phyloP scores from a whole-genome alignment of 2,329 filamentous ascomycete species.

The Cordyceps fumosorosea region DNA sequence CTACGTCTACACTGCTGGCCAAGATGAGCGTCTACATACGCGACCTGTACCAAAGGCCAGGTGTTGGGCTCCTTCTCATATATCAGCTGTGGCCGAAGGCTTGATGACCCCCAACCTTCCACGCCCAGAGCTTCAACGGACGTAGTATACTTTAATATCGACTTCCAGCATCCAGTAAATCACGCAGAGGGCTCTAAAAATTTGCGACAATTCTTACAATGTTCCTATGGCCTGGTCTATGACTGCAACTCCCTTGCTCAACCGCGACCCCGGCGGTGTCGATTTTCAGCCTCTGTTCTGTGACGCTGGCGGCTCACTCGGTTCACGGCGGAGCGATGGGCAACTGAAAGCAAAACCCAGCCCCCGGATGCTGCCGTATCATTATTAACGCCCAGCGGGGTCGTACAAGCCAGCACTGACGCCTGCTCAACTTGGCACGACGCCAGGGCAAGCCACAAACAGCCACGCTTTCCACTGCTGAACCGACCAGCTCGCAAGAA shows the following conservation, averaged over 20 bases:
- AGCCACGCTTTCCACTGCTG: not conserved
- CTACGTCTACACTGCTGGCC: not conserved
- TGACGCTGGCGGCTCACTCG: conserved; percentile 27
- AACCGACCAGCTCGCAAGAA: not conserved
- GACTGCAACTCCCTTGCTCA: not conserved
- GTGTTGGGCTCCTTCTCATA: not conserved
- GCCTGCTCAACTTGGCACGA: not conserved
- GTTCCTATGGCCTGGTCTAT: not conserved
- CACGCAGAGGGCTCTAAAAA: not conserved
- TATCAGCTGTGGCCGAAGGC: not conserved
- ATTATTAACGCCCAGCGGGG: conserved; percentile 30
- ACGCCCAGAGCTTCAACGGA: not conserved
- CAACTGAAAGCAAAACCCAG: not conserved
- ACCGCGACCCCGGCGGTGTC: not conserved
- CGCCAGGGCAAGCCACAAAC: conserved; percentile 1
- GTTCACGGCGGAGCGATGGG: conserved; percentile 27
- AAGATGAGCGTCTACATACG: not conserved
- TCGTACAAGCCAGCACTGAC: conserved; percentile 15
- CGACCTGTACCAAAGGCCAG: not conserved
- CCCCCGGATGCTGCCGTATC: conserved; percentile 27
- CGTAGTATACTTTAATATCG: not conserved
- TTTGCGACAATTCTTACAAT: not conserved
- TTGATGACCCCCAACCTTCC: not conserved
- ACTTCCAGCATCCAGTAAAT: not conserved
- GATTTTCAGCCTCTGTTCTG: not conserved